Conservation (phyloP, 2,329 filamentous ascomycete species). For the Emericellopsis atlantica region DNA sequence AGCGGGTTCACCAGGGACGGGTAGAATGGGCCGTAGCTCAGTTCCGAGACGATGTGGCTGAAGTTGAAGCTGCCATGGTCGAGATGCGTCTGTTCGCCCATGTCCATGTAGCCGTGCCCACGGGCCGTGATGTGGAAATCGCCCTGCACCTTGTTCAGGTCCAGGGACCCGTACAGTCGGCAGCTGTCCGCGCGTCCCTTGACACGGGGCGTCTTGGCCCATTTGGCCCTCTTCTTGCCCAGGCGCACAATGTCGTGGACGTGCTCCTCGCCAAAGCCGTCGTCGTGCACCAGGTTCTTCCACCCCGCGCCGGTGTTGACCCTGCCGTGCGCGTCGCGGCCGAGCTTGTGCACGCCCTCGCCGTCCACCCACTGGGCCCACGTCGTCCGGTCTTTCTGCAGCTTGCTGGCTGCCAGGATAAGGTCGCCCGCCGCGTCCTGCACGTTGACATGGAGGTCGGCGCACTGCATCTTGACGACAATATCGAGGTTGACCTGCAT, state of each 20-base stretch:
- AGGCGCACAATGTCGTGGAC: constrained; percentile 82
- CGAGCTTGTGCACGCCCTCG: constrained; percentile 51
- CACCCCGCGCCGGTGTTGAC: constrained; percentile 45
- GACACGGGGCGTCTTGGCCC: constrained; percentile 63
- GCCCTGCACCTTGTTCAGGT: constrained; percentile 93
- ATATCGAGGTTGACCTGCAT: constrained; percentile 93
- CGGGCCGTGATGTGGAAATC: constrained; percentile 96
- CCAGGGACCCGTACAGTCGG: constrained; percentile 77
- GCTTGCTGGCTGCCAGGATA: constrained; percentile 65
- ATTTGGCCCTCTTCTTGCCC: constrained; percentile 48
- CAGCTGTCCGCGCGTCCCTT: constrained; percentile 57
- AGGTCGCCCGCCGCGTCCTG: constrained; percentile 90
- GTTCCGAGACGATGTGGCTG: constrained; percentile 88
- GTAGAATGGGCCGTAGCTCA: constrained; percentile 96
- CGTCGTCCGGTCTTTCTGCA: constrained; percentile 64
- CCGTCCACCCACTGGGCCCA: constrained; percentile 74
- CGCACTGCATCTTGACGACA: constrained; percentile 81
- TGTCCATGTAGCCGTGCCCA: constrained; percentile 86
- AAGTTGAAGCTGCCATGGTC: constrained; percentile 89
- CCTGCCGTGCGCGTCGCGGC: constrained; percentile 39
- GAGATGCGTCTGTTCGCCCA: constrained; percentile 54
- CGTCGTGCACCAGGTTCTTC: constrained; percentile 31
- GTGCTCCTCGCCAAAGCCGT: constrained; percentile 67
- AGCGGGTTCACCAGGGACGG: constrained; percentile 88
- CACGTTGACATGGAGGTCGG: constrained; percentile 87